Percentiles rank a stretch among this genome's conserved stretches.
These are phyloP conservation scores for Galerina sulciceps DNA, from an alignment of 768 basidiomycete genomes.

Conservation along the genomic window DNA sequence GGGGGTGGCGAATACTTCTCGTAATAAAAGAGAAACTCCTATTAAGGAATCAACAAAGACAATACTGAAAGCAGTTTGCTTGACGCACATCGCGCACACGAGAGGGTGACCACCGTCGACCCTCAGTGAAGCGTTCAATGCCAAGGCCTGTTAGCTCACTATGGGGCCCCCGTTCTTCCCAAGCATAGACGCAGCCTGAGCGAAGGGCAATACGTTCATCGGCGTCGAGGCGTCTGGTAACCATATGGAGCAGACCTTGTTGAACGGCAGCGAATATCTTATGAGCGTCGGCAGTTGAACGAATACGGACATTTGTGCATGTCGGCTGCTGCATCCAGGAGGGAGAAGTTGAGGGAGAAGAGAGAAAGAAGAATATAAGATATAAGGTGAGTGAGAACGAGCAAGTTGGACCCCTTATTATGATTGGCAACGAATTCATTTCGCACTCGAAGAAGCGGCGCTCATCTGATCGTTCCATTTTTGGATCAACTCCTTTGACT, in stretches of 20 bases:
- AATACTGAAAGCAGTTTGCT: conserved; percentile 4
- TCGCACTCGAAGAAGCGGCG: conserved; percentile 8
- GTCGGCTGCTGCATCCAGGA: conserved; percentile 72
- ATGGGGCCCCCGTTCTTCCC: conserved; percentile 80
- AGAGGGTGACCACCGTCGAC: conserved; percentile 81
- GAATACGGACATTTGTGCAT: conserved; percentile 72
- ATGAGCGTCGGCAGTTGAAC: conserved; percentile 78
- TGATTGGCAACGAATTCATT: conserved; percentile 19
- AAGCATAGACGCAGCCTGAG: conserved; percentile 61
- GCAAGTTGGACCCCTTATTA: conserved; percentile 6
- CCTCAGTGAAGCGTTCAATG: conserved; percentile 87
- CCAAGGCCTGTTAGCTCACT: conserved; percentile 78
- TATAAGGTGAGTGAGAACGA: conserved; percentile 16
- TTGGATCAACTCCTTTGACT: conserved; percentile 1
- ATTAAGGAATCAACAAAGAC: conserved; percentile 14
- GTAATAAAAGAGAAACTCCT: conserved; percentile 89
- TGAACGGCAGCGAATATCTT: conserved; percentile 79
- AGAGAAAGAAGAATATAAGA: conserved; percentile 16
- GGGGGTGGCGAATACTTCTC: conserved; percentile 65
- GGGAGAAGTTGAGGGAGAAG: conserved; percentile 13
- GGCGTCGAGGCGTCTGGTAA: conserved; percentile 76
- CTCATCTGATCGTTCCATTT: conserved; percentile 18
- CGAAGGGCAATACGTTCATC: conserved; percentile 68
- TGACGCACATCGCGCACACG: conserved; percentile 76
- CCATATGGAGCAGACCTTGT: conserved; percentile 66